Conservation (phyloP, 2,329 filamentous ascomycete species). For the Xylariaceae sp. region DNA sequence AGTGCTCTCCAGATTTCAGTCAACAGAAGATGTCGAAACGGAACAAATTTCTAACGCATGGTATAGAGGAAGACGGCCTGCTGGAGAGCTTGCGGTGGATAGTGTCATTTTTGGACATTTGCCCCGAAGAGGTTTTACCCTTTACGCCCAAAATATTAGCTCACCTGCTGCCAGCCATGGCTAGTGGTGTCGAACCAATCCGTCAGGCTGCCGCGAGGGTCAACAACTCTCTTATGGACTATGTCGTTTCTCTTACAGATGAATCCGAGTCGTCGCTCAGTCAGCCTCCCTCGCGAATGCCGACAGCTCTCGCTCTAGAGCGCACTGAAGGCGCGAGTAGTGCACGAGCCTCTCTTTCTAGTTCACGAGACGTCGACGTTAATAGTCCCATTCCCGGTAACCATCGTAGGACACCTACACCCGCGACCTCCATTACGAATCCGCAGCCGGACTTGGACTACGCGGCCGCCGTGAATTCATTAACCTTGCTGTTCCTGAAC, state of each 20-base stretch:
- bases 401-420: constrained; percentile 43
- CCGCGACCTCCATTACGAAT: constrained; percentile 37
- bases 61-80: constrained; percentile 78
- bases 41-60: constrained; percentile 15
- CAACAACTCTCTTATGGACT: constrained; percentile 86
- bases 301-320: constrained; percentile 38
- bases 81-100: constrained; percentile 92
- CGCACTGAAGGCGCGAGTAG: constrained; percentile 44
- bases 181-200: constrained; percentile 83
- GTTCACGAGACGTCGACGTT: constrained; percentile 48
- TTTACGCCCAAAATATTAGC: constrained; percentile 91
- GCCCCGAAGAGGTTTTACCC: constrained; percentile 88
- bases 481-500: constrained; percentile 90
- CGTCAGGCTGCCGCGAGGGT: constrained; percentile 82
- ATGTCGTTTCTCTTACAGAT: constrained; percentile 85
- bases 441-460: constrained; percentile 79
- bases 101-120: constrained; percentile 93
- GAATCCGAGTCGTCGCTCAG: constrained; percentile 44
- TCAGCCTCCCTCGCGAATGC: constrained; percentile 37
- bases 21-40: neutral
- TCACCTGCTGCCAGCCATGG: constrained; percentile 89
- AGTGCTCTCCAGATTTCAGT: constrained; percentile 22
- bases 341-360: constrained; percentile 48
- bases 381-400: constrained; percentile 48
- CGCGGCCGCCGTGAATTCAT: constrained; percentile 83